Base-by-base conservation (phyloP, 2,329 filamentous ascomycete genomes). In the Dactylonectria macrodidyma region DNA sequence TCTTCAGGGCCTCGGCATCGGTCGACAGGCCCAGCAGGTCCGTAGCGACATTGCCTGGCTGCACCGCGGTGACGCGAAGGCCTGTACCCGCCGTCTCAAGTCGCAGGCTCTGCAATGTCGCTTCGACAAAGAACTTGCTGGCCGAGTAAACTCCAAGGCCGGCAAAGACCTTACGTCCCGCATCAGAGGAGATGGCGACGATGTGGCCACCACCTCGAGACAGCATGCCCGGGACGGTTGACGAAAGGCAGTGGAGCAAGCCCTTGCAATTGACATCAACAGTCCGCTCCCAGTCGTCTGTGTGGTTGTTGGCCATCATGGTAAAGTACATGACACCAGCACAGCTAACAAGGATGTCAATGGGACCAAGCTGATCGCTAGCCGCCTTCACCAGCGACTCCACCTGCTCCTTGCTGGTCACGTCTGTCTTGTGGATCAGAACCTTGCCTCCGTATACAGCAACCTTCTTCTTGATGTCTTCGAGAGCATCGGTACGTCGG, bases 321-420 rank as follows among this genome's bases (percentile, higher is more conserved):
- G 93, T 95, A 81, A 91, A 95, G 83, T 95, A 95, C 93, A 95
- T 95, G 77, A 95, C 93, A 41, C 93, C 93, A 0, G 93, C 93
- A 76, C 92, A 94, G 47, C 90, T 90, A 57, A 95, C 89, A n/a
- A 95, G 87, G 59, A 95, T 93, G 77, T 95, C 93, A 51, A 95
- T 85, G 0, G 91, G 88, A 0, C 93, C 93, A 0, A 95, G 89
- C 72, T 90, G 83, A 52, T 88, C 85, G 30, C 83, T 83, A 1
- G 92, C 85, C 0, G 87, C 84, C 3, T 82, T 80, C 68, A 95
- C 84, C 3, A 95, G 88, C 0, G 86, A 85, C 73, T 92, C 88
- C 5, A 95, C 92, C 73, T 95, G 87, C 5, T 81, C 79, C 68
- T 85, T 87, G 74, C 90, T 85, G 0, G 92, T 94, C 16, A 95